Base-by-base conservation (phyloP, 352 stramenopile species). In the Pythium folliculosum region DNA sequence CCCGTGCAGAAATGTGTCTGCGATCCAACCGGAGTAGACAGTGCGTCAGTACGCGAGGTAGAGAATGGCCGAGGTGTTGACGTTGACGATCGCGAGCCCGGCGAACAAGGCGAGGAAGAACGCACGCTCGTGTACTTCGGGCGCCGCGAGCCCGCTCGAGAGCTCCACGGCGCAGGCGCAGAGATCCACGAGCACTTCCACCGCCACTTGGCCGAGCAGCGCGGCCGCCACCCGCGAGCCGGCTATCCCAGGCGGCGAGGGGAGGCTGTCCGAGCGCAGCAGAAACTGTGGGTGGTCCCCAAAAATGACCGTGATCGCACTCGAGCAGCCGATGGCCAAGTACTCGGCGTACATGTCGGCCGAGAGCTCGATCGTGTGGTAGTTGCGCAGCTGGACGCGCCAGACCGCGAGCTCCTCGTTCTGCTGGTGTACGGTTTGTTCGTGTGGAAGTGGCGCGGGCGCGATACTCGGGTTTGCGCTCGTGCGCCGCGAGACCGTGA, bases 341-440 rank as follows among this genome's bases (percentile, higher is more conserved):
- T 82, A 86, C 40, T 86, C 78, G 17, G 71, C 73, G 56, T 79
- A 82, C 76, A 83, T 83, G 59, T 80, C 73, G 16, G 69, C 72
- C 9, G 65, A 72, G 19, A 77, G 61, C 48, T 82, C 75, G 1
- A 56, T 63, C 2, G 60, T 55, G 35, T 82, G 69, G 17, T 72
- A 64, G 13, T 62, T 57, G 19, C 19, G 40, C 2, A 47, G 9
- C 40, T 47, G 40, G 1, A 6, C 1, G 40, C 40, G 14, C 40
- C 40, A 47, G 14, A 8, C 3, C 40, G 2, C 40, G 14, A 47
- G 40, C 14, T 47, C 40, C 17, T 47, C 40, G 27, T 2, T 5
- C 5, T 32, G 27, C 17, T 47, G 40, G 6, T 47, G 3, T 1
- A 40, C 14, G 12, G 19, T 3, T 47, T 47, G 40, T 7, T 5